Evolutionary conservation across 352 stramenopile genomes (phyloP).

Genomic region (Phytopythium vexans): DNA sequence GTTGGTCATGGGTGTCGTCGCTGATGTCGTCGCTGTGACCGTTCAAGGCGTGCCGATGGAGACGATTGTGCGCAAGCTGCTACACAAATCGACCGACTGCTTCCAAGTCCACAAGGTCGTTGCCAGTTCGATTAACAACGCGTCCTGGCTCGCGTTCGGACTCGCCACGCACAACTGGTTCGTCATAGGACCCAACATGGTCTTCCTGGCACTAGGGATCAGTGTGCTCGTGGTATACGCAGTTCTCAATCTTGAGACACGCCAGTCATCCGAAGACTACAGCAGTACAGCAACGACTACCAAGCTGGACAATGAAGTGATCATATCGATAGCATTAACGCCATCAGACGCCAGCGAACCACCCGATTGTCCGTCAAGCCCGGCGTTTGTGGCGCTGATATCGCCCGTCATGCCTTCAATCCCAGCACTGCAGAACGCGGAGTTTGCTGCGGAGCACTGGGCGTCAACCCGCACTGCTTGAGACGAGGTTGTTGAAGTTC

Average conservation of each 20-base stretch:
- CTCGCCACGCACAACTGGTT: conserved; percentile 31
- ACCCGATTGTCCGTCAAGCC: conserved; percentile 10
- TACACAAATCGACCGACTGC: conserved; percentile 38
- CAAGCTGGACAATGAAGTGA: conserved; percentile 11
- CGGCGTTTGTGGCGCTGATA: conserved; percentile 18
- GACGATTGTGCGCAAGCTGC: conserved; percentile 33
- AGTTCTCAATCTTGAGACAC: conserved; percentile 25
- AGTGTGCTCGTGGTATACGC: conserved; percentile 26
- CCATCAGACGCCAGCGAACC: conserved; percentile 11
- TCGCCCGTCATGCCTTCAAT: conserved; percentile 10
- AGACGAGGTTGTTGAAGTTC: too few species aligned
- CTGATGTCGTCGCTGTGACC: conserved; percentile 30
- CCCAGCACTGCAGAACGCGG: neutral
- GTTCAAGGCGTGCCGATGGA: conserved; percentile 38
- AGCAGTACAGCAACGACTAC: conserved; percentile 1
- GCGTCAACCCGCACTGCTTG: neutral
- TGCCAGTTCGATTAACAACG: conserved; percentile 39
- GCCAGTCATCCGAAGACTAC: conserved; percentile 14
- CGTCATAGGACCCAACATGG: conserved; percentile 27
- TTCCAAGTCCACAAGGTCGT: conserved; percentile 53
- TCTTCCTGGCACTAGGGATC: conserved; percentile 24
- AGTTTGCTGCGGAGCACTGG: neutral
- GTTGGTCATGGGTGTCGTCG: conserved; percentile 24
- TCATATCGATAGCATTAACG: conserved; percentile 11
- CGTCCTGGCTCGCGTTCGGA: conserved; percentile 29